Evolutionary conservation across 768 basidiomycete species (phyloP).

Genomic region (Daedalea quercina): DNA sequence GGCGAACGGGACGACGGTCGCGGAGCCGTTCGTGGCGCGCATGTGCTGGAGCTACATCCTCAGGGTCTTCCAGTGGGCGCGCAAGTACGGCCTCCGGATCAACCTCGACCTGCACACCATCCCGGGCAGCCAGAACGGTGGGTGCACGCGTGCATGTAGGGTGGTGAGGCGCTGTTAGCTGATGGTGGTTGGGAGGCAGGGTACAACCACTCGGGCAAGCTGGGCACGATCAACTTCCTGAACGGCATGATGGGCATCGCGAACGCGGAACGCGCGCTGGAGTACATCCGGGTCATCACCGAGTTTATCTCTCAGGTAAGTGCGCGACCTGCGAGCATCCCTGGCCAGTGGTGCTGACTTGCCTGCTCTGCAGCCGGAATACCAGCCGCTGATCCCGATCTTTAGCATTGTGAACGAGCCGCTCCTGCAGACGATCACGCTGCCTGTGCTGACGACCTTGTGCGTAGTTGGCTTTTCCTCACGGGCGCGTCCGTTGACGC

Average conservation of each 20-base stretch:
- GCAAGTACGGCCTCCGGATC: conserved; percentile 87
- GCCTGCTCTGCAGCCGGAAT: conserved; percentile 35
- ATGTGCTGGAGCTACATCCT: conserved; percentile 82
- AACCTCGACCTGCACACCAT: conserved; percentile 74
- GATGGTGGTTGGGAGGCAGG: conserved; percentile 25
- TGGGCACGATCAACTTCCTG: conserved; percentile 55
- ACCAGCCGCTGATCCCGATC: conserved; percentile 51
- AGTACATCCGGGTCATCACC: conserved; percentile 66
- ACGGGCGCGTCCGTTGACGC: conserved; percentile 17
- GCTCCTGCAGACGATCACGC: conserved; percentile 44
- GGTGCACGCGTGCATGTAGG: background rate
- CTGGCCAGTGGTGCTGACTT: background rate
- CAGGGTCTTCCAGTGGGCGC: conserved; percentile 70
- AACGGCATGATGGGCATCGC: conserved; percentile 78
- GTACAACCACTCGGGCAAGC: conserved; percentile 55
- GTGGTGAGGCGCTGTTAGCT: background rate
- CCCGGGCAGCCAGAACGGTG: conserved; percentile 77
- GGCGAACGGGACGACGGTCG: conserved; percentile 9
- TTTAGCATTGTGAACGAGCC: conserved; percentile 67
- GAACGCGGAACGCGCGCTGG: conserved; percentile 74
- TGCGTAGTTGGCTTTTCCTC: conserved; percentile 29
- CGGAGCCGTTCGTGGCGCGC: conserved; percentile 71
- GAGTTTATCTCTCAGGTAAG: conserved; percentile 72
- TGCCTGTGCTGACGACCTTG: conserved; percentile 50
- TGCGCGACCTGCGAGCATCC: background rate